Evolutionary conservation across 2,329 filamentous ascomycete genomes (phyloP), one percentile per base, ranked within the genome.

Genomic region (Cercospora citrullina): DNA sequence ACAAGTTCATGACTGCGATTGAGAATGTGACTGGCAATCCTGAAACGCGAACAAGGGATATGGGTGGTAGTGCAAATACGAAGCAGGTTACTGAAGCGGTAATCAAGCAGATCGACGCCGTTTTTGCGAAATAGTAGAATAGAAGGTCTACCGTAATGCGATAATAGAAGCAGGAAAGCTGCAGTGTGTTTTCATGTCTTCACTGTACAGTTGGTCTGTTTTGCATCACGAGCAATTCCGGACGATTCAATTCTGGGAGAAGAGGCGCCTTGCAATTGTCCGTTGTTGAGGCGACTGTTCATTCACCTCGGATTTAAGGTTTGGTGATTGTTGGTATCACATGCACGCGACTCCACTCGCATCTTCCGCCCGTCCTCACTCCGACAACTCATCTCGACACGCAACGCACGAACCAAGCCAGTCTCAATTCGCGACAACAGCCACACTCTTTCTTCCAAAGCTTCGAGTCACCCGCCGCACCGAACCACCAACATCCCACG

Each of bases 71-170:
- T 23, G 84, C 84, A 2, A 83, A 81, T 2, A 90, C 88, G 0
- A 82, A 84, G 72, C 84, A 84, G 64, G 84, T 90, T 18, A 89
- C 87, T 1, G 82, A 85, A 33, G 87, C 87, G 1, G 83, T 87
- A 9, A 84, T 84, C 66, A 77, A 76, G 33, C 84, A 86, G 77
- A 83, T 87, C 65, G 81, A 84, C 75, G 79, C 78, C 63, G 75
- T 84, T 61, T 77, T 79, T 21, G 74, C 67, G 42, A 74, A 75
- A 53, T 68, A 74, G 67, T 63, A 4, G 3, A 23, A 21, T 53
- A 23, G 28, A 14, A 4, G 4, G 14, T 14, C 7, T 58, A 36
- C 16, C 21, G 16, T n/a, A 36, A 63, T n/a, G 5, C 21, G 23
- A 8, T 9, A 2, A 51, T 23, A 7, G 12, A 26, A 53, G 23